Evolutionary conservation across 164 flowering plant species (phyloP).

Genomic region (Cinnamomum micranthum): DNA sequence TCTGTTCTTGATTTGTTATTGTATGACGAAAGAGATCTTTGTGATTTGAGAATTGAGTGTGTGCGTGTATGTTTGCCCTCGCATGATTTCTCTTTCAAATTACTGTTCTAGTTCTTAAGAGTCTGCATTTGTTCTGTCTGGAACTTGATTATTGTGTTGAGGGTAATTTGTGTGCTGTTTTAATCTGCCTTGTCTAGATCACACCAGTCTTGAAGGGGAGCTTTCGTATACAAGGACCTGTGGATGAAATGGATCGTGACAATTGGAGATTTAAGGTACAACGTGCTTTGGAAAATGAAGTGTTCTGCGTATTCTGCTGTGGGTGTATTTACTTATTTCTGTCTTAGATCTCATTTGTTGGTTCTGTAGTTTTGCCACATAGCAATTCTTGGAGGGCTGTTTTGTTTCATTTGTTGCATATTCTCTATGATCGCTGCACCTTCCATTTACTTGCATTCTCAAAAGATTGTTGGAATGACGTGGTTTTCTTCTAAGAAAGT

Average conservation of each 20-base stretch:
- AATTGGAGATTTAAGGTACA: constrained; percentile 44
- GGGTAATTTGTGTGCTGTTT: constrained; percentile 1
- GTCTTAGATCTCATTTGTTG: not conserved
- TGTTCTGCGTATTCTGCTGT: no score
- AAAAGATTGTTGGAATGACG: no score
- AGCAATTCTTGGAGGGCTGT: not conserved
- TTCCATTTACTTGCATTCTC: no score
- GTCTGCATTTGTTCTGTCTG: not conserved
- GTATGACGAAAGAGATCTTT: no score
- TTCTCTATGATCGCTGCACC: no score
- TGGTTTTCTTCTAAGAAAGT: no score
- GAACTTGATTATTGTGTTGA: not conserved
- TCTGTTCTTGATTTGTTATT: no score
- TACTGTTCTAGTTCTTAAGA: not conserved
- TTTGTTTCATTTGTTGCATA: no score
- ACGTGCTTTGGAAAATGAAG: constrained; percentile 5
- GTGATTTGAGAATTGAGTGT: not conserved
- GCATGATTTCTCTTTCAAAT: not conserved
- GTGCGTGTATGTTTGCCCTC: not conserved
- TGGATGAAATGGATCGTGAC: constrained; percentile 27
- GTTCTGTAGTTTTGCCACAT: not conserved
- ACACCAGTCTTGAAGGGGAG: constrained; percentile 49
- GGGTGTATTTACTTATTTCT: no score
- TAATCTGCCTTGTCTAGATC: constrained; percentile 31
- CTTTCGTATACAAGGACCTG: constrained; percentile 40